Evolutionary conservation across 225 moss, liverwort and hornwort genomes (phyloP).

Genomic region (Polytrichum formosum): DNA sequence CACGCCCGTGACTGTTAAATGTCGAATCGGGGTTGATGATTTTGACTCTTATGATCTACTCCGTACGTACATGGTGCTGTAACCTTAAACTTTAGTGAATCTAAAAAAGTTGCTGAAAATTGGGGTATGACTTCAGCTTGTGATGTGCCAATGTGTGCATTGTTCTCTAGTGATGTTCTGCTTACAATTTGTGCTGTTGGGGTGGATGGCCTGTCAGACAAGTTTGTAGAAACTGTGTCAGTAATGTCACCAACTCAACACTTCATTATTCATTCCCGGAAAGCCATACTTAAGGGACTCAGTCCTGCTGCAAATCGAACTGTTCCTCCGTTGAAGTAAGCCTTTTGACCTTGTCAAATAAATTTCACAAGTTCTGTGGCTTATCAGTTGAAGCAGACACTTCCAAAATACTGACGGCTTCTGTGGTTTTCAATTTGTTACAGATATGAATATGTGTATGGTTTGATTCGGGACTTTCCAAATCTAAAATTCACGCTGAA

Average conservation of each 20-base stretch:
- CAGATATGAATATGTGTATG: slow-evolving; percentile 89
- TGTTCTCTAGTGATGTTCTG: background rate
- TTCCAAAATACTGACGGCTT: too few relatives aligned
- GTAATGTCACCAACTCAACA: slow-evolving; percentile 79
- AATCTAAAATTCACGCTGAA: slow-evolving; percentile 82
- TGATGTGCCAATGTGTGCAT: background rate
- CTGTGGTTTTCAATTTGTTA: background rate
- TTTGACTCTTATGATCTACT: slow-evolving; percentile 93
- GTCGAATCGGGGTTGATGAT: slow-evolving; percentile 93
- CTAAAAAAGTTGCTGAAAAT: background rate
- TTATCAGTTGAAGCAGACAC: background rate
- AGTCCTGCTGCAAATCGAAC: slow-evolving; percentile 86
- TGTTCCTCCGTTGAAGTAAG: slow-evolving; percentile 90
- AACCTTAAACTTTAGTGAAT: too few relatives aligned
- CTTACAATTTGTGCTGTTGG: slow-evolving; percentile 2
- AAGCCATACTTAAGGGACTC: slow-evolving; percentile 92
- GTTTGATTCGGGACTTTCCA: slow-evolving; percentile 95
- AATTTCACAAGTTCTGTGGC: slow-evolving; percentile 3
- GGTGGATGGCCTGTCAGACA: slow-evolving; percentile 46
- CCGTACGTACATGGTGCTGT: slow-evolving; percentile 38
- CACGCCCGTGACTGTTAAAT: slow-evolving; percentile 91
- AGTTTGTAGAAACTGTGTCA: slow-evolving; percentile 78
- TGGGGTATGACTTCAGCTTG: too few relatives aligned
- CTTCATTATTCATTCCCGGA: slow-evolving; percentile 92
- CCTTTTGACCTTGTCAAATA: background rate